These are phyloP conservation scores for Phlebiopsis gigantea DNA, from an alignment of 768 basidiomycete genomes.

Conservation along the genomic window DNA sequence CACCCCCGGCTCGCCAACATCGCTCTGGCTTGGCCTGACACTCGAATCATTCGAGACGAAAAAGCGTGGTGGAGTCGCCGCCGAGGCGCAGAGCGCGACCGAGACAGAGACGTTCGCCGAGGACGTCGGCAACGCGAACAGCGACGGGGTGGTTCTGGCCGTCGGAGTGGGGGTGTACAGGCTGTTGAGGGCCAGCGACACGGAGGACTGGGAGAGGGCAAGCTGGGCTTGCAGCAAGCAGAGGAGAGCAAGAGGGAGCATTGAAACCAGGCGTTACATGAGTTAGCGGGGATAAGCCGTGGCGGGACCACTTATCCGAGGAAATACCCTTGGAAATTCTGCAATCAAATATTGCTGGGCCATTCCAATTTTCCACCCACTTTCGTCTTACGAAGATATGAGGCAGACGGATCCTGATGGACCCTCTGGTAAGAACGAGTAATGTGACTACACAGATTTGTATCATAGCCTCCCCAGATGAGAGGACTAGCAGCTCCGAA, in stretches of 20 bases:
- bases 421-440: slow-evolving; percentile 42
- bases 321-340: not conserved
- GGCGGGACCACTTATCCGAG: not conserved
- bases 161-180: slow-evolving; percentile 12
- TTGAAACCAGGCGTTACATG: not conserved
- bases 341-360: too few relatives aligned
- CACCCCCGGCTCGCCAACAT: slow-evolving; percentile 33
- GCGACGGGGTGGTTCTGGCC: slow-evolving; percentile 15
- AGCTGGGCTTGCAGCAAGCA: slow-evolving; percentile 16
- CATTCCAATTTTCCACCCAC: too few relatives aligned
- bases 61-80: slow-evolving; percentile 39
- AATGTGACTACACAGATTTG: too few relatives aligned
- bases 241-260: slow-evolving; percentile 17
- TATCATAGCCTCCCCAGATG: slow-evolving; percentile 37
- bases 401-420: slow-evolving; percentile 51
- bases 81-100: slow-evolving; percentile 27
- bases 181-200: slow-evolving; percentile 14
- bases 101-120: slow-evolving; percentile 25
- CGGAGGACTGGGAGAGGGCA: slow-evolving; percentile 14
- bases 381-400: slow-evolving; percentile 51
- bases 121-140: slow-evolving; percentile 24
- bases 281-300: not conserved
- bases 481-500: slow-evolving; percentile 59
- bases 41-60: slow-evolving; percentile 51
- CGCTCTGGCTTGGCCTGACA: slow-evolving; percentile 28